These are phyloP conservation scores for Trichosporon sp. DNA, from an alignment of 1,284 basidiomycete species.

Conservation along the genomic window DNA sequence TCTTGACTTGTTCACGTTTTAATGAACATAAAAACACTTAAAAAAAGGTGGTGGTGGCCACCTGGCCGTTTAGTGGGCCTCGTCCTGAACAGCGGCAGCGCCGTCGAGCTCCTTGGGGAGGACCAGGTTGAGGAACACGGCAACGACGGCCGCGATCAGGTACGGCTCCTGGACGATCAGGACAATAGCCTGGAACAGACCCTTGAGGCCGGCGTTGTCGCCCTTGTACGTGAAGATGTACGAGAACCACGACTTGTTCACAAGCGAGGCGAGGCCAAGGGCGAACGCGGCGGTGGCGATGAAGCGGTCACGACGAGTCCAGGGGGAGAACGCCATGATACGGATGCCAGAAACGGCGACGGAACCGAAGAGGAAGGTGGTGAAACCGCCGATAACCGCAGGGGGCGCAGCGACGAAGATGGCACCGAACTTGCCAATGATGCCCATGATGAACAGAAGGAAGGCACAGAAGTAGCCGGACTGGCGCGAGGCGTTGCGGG, in stretches of 20 bases:
- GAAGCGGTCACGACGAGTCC: slow-evolving; percentile 72
- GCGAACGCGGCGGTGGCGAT: slow-evolving; percentile 65
- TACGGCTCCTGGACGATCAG: slow-evolving; percentile 68
- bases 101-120: slow-evolving; percentile 24
- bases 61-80: neutral
- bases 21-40: neutral
- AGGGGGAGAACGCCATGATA: slow-evolving; percentile 63
- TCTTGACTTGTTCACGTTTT: neutral
- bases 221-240: slow-evolving; percentile 47
- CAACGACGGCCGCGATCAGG: slow-evolving; percentile 35
- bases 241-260: slow-evolving; percentile 45
- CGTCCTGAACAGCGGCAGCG: neutral
- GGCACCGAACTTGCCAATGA: slow-evolving; percentile 35
- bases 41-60: neutral
- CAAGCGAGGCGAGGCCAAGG: slow-evolving; percentile 65
- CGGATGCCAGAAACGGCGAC: slow-evolving; percentile 61
- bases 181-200: slow-evolving; percentile 70
- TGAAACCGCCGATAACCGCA: slow-evolving; percentile 30
- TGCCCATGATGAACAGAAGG: slow-evolving; percentile 35
- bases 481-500: slow-evolving; percentile 31
- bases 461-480: slow-evolving; percentile 36
- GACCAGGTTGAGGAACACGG: slow-evolving; percentile 29
- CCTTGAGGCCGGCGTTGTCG: slow-evolving; percentile 62
- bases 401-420: slow-evolving; percentile 33
- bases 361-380: slow-evolving; percentile 45